Conservation (phyloP, 1,284 basidiomycete species). For the Volvariella surrecta region DNA sequence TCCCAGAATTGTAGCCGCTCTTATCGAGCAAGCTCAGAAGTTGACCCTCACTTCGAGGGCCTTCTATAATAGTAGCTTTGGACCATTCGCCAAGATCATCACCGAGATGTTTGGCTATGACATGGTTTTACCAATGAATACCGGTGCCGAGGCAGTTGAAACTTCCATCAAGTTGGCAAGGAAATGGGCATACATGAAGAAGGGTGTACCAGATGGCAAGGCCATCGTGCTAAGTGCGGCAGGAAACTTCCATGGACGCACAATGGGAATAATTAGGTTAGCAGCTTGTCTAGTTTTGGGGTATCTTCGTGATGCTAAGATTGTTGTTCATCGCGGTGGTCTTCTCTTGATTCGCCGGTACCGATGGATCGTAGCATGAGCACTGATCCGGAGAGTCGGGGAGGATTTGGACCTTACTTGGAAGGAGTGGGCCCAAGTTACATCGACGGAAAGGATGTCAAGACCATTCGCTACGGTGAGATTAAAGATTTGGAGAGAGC, state of each 20-base stretch:
- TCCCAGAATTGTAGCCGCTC: slow-evolving; percentile 77
- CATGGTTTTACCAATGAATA: slow-evolving; percentile 99
- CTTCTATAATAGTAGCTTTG: slow-evolving; percentile 93
- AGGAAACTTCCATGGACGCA: slow-evolving; percentile 96
- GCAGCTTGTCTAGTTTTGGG: slow-evolving; percentile 11
- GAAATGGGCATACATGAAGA: slow-evolving; percentile 91
- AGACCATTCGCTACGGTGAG: slow-evolving; percentile 75
- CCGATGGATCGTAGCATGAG: slow-evolving; percentile 60
- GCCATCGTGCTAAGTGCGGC: slow-evolving; percentile 85
- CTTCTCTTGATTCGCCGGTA: background rate
- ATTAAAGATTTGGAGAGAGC: slow-evolving; percentile 79
- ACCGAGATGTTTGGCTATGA: slow-evolving; percentile 84
- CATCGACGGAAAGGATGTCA: slow-evolving; percentile 37
- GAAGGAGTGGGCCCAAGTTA: slow-evolving; percentile 78
- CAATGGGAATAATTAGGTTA: slow-evolving; percentile 80
- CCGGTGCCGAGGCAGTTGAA: slow-evolving; percentile 97
- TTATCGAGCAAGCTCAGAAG: slow-evolving; percentile 82
- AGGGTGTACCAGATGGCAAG: slow-evolving; percentile 75
- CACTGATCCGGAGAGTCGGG: slow-evolving; percentile 87
- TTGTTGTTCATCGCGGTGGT: background rate
- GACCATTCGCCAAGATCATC: slow-evolving; percentile 81
- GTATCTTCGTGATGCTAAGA: background rate
- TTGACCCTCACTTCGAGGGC: slow-evolving; percentile 93
- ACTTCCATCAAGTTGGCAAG: slow-evolving; percentile 79
- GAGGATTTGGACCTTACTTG: slow-evolving; percentile 89